These are phyloP conservation scores for Zostera marina DNA, from an alignment of 116 monocot species.

Conservation along the genomic window DNA sequence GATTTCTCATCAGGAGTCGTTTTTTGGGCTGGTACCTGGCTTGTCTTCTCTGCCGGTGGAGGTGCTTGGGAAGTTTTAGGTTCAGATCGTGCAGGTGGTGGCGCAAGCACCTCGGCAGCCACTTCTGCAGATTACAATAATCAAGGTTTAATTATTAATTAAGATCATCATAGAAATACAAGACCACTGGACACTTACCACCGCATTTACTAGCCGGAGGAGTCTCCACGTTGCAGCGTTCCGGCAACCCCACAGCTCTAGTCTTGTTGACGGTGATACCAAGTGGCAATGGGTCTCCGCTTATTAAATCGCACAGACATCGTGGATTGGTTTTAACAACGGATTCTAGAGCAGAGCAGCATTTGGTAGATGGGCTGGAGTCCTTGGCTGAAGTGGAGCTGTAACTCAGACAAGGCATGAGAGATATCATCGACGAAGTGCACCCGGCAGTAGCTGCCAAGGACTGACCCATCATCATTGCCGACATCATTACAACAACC, in stretches of 20 bases:
- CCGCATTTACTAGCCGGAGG: conserved; percentile 28
- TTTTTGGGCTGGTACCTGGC: too few species aligned
- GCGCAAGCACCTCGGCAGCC: neutral
- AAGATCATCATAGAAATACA: neutral
- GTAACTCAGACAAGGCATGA: conserved; percentile 17
- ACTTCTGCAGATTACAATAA: neutral
- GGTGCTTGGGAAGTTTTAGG: too few species aligned
- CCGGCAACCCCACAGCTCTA: conserved; percentile 20
- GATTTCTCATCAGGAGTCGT: neutral
- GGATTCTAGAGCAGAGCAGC: conserved; percentile 17
- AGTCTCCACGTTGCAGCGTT: conserved; percentile 22
- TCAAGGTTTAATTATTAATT: neutral
- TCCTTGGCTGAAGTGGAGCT: conserved; percentile 9
- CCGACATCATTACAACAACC: neutral
- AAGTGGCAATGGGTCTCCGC: neutral
- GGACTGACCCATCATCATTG: conserved; percentile 2
- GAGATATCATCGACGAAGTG: conserved; percentile 5
- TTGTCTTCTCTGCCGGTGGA: neutral
- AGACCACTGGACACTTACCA: conserved; percentile 1
- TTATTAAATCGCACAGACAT: conserved; percentile 13
- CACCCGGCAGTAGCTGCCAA: conserved; percentile 13
- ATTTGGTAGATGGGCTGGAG: conserved; percentile 6
- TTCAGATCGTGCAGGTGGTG: neutral
- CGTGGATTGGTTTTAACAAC: conserved; percentile 5
- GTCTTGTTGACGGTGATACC: conserved; percentile 15